Evolutionary conservation across 202 grass and related monocot species (phyloP).

Genomic region (Cymbopogon flexuosus): DNA sequence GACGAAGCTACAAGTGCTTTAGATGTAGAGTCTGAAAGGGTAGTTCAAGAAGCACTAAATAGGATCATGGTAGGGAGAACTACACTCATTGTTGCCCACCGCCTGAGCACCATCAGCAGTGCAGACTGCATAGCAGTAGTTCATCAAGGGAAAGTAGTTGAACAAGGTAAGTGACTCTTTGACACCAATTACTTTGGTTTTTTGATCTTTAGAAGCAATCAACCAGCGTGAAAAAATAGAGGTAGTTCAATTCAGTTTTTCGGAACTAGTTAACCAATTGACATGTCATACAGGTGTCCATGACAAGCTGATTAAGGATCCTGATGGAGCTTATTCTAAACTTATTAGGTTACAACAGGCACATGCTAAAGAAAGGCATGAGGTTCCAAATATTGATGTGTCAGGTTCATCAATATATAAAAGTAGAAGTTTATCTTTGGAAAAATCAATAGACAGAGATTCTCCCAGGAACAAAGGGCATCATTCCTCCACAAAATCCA

Average conservation of each 20-base stretch:
- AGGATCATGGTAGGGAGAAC: conserved; percentile 77
- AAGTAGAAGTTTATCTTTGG: conserved; percentile 37
- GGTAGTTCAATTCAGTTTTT: conserved; percentile 23
- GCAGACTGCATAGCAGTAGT: conserved; percentile 71
- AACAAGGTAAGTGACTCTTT: conserved; percentile 48
- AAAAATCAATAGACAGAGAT: conserved; percentile 38
- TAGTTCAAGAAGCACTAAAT: conserved; percentile 85
- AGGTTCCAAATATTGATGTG: background rate
- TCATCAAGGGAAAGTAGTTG: conserved; percentile 67
- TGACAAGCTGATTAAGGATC: conserved; percentile 51
- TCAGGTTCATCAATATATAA: conserved; percentile 34
- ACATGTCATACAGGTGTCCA: conserved; percentile 56
- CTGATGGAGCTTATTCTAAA: conserved; percentile 66
- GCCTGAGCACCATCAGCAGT: conserved; percentile 72
- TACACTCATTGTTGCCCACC: conserved; percentile 89
- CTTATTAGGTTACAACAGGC: conserved; percentile 64
- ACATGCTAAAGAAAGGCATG: conserved; percentile 6
- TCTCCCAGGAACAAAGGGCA: conserved; percentile 52
- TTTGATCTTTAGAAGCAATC: background rate
- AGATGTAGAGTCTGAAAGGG: conserved; percentile 79
- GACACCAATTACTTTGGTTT: background rate
- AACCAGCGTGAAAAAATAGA: conserved; percentile 15
- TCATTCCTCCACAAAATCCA: conserved; percentile 32
- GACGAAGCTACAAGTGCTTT: conserved; percentile 97
- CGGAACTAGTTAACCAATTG: background rate